Base-by-base conservation (phyloP, 352 stramenopile species). In the Phytophthora melonis region DNA sequence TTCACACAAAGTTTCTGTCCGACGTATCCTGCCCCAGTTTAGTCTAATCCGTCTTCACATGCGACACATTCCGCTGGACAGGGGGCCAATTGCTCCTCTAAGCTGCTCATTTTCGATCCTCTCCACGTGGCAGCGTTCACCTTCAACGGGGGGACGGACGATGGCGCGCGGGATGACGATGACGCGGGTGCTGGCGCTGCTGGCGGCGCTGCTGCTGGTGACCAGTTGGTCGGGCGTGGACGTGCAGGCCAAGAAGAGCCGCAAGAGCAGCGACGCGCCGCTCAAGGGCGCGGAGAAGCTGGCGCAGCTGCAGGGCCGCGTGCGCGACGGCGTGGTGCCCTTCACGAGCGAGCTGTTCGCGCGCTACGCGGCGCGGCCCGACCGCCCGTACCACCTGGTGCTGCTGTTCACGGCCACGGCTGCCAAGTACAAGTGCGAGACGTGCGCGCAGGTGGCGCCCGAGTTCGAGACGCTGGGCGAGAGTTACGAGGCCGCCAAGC, bases 301-400 rank as follows among this genome's bases (percentile, higher is more conserved):
- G 66, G 78, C 69, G 41, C 72, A 84, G 70, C 78, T 96, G 18
- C 74, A 82, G 7, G 67, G 65, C 13, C 76, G 68, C 59, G 73
- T 90, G 70, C 79, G 80, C 41, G 81, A 93, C 56, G 86, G 86
- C 56, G 76, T 94, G 47, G 62, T 96, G 41, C 60, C 80, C 49
- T 88, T 96, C 56, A 84, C 74, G 14, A 70, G 41, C 59, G 83
- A 93, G 2, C 73, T 79, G 19, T 96, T 91, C 70, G 70, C 80
- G 11, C 77, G 86, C 63, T 85, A 88, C 32, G 87, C 83, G 16
- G 52, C 84, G 58, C 86, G 86, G 1, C 82, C 89, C 0, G 87
- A 95, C 55, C 88, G 89, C 32, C 89, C 89, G 54, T 96, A 95
- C 76, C 89, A 96, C 63, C 52, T 94, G 25, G 76, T 96, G 61